Base-by-base conservation (phyloP, 129 eudicot genomes). In the Tagetes patula region DNA sequence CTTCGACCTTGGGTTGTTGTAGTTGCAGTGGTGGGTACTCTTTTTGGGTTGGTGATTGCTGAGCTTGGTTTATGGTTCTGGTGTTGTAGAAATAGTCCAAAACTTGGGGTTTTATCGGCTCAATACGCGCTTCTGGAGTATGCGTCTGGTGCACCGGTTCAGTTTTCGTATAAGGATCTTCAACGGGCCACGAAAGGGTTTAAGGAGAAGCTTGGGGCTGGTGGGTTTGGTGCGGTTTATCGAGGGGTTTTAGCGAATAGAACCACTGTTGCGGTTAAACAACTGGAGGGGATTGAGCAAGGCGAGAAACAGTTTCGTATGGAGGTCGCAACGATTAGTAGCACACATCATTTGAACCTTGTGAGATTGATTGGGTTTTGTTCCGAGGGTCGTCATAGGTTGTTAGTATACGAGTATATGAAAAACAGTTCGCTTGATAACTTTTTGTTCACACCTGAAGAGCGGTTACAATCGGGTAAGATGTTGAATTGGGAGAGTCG, bases 131-230 rank as follows among this genome's bases (percentile, higher is more conserved):
- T 93, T n/a, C 92, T 87, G 13, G 98, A 93, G 81, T 89, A 93
- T n/a, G 96, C 98, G 2, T 93, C 98, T 2, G 98, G 98, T 54
- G 98, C 96, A 10, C 98, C 96, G 8, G 95, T 94, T 30, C 96
- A 87, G 67, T 94, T 94, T 76, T 74, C 98, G 0, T 94, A 86
- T 52, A 90, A 84, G 75, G 96, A 94, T 46, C 93, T 94, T 30
- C 87, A 86, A 34, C 84, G 86, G 75, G 97, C 98, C 31, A 88
- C 98, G 0, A 90, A 84, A 60, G 89, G 92, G 60, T 94, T 94
- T 61, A 88, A 86, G 84, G 97, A 94, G 83, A 87, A 84, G 82
- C 96, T 94, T 49, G 97, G 98, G 39, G 84, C 78, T 0, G 98
- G 98, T 65, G 98, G 98, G 59, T 94, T 94, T 69, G 98, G 98